Conservation (phyloP, 1,284 basidiomycete species). For the Uromyces viciae-fabae region DNA sequence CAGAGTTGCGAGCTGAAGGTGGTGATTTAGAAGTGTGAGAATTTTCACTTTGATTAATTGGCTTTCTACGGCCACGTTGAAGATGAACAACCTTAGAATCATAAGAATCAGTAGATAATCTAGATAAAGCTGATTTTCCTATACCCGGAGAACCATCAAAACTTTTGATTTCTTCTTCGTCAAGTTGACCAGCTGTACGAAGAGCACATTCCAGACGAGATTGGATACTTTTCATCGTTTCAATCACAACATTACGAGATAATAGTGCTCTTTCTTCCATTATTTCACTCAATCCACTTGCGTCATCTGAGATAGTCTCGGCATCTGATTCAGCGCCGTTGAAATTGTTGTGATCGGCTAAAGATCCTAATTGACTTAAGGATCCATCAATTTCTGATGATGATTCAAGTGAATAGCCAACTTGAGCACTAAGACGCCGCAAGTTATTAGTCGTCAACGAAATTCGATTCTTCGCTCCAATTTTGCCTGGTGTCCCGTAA, state of each 20-base stretch:
- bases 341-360: neutral
- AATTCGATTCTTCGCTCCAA: neutral
- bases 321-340: conserved; percentile 5
- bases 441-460: conserved; percentile 31
- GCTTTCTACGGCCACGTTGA: conserved; percentile 30
- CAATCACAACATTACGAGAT: conserved; percentile 45
- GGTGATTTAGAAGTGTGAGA: neutral
- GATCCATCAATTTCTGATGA: neutral
- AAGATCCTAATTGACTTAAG: neutral
- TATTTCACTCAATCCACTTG: conserved; percentile 15
- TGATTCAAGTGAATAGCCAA: conserved; percentile 13
- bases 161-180: conserved; percentile 43
- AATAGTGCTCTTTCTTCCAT: conserved; percentile 12
- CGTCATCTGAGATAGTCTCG: conserved; percentile 32
- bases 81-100: conserved; percentile 34
- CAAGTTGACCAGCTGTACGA: conserved; percentile 41
- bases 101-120: conserved; percentile 35
- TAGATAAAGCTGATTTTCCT: conserved; percentile 2
- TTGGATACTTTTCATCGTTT: conserved; percentile 47
- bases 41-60: neutral
- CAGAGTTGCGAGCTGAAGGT: neutral
- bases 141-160: conserved; percentile 13
- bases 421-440: conserved; percentile 25
- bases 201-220: conserved; percentile 46
- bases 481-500: neutral